Base-by-base conservation (phyloP, 768 basidiomycete species). In the Rhizopogon vulgaris region DNA sequence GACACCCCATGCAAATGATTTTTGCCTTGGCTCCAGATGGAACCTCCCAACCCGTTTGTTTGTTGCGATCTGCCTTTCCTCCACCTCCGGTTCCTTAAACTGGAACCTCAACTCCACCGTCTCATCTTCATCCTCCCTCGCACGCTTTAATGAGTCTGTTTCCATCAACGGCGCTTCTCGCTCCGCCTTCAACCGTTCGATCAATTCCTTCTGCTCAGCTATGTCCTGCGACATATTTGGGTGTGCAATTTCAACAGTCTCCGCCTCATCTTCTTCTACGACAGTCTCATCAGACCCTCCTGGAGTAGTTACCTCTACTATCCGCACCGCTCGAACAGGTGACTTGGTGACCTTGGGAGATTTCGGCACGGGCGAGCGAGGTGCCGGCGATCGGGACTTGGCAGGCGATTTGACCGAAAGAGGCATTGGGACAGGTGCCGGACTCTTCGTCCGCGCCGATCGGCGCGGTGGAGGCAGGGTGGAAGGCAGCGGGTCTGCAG, bases 1-100 rank as follows among this genome's bases (percentile, higher is more conserved):
- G 17, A 87, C 73, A 36, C 91, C 91, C 90, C 90, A 94, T 2
- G 85, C 88, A 49, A 85, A 74, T 34, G 84, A 83, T 69, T 86
- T 88, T 59, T 80, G 78, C 61, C 81, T 78, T 10, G 90, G 83
- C 57, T 84, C 78, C 56, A 84, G 63, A 42, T 73, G 63, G 65
- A 79, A 78, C 53, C 79, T 65, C 28, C 75, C 69, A 47, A 84
- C 73, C 41, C 90, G 78, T 42, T 77, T 78, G 64, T 92, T 92
- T 28, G 82, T 77, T 17, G 72, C 77, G 48, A 87, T 76, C 41
- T 69, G 70, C 40, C 80, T 75, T 56, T 84, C 78, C 41, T 76
- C 79, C 1, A 69, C 61, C 65, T 86, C 83, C 7, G 82, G 82
- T 51, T 89, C 83, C 65, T 83, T 84, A 69, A 88, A 84, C 38